Evolutionary conservation across 495 filamentous ascomycete species (phyloP), one percentile per base, ranked within the genome.

Genomic region (Podospora sp.): DNA sequence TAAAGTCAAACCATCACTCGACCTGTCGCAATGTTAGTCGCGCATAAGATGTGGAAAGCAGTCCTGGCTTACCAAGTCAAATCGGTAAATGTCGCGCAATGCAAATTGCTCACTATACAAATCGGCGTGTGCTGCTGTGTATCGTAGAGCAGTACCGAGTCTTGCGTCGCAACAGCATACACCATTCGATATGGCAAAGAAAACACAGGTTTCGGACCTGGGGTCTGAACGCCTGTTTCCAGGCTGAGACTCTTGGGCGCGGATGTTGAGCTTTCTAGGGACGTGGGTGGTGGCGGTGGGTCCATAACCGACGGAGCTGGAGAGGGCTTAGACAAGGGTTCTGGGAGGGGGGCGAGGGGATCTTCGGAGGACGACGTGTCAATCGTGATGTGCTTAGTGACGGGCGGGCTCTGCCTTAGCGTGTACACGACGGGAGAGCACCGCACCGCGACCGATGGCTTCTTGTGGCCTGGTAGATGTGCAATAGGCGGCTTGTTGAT

Each of bases 391-490:
- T 97, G 87, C 65, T 90, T 92, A 1, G 91, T 97, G 46, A 86
- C 78, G 49, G 89, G 87, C 1, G 84, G 81, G 0, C 81, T 78
- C 71, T 90, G 86, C 55, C 94, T 88, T 60, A 94, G 80, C 6
- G 90, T 92, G 75, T 97, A 99, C 69, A 90, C 88, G 1, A 97
- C 78, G 0, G 96, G 94, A 1, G 94, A 99, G 77, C 95, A 99
- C 75, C 91, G 90, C 55, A 99, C 92, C 4, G 92, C 96, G 14
- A 99, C 92, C 1, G 96, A 99, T 9, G 96, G 94, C 75, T 99
- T 99, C 82, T 97, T 99, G 72, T 97, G 94, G 1, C 95, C 96
- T 0, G 96, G 96, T 33, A 99, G 85, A 79, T 97, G 94, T n/a
- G 96, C 93, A 65, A 99, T 91, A 18, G 96, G 96, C 16, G 96